Percentiles rank a stretch among this genome's conserved stretches.
These are phyloP conservation scores for Pelargonium australe DNA, from an alignment of 441 rosid genomes.

Conservation along the genomic window DNA sequence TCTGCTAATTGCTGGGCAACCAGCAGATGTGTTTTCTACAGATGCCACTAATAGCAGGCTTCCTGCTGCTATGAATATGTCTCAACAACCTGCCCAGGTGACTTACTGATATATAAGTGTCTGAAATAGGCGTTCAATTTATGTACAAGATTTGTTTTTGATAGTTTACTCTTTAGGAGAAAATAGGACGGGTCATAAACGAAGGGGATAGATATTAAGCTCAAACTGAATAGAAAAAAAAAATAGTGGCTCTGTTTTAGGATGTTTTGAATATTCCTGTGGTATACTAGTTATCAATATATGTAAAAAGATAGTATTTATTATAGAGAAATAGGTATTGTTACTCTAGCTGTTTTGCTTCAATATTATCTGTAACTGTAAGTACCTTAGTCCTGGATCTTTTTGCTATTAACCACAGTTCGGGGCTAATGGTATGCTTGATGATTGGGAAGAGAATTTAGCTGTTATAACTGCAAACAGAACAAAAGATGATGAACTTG, in stretches of 20 bases:
- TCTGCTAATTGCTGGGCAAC: slow-evolving; percentile 96
- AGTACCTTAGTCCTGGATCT: not conserved
- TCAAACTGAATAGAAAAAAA: not conserved
- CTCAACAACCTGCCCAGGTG: slow-evolving; percentile 63
- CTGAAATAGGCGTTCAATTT: not conserved
- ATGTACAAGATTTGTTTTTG: not conserved
- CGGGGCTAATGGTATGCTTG: slow-evolving; percentile 78
- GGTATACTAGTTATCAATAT: not conserved
- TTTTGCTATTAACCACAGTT: slow-evolving; percentile 35
- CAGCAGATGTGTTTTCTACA: slow-evolving; percentile 76
- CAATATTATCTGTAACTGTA: not conserved
- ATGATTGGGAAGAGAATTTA: slow-evolving; percentile 96
- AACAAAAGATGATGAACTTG: slow-evolving; percentile 91
- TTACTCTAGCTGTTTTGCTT: not conserved
- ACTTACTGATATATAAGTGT: slow-evolving; percentile 19
- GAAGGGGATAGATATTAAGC: not conserved
- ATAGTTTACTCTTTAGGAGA: not conserved
- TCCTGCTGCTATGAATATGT: slow-evolving; percentile 33
- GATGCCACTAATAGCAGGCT: slow-evolving; percentile 27
- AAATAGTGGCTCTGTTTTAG: not conserved
- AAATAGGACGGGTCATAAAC: not conserved
- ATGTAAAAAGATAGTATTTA: too few relatives aligned
- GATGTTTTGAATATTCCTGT: not conserved
- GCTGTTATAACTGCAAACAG: slow-evolving; percentile 95
- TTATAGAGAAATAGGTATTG: too few relatives aligned